phyloP scores from a whole-genome alignment of 1,139 yeast species.

The Candida dubliniensis region DNA sequence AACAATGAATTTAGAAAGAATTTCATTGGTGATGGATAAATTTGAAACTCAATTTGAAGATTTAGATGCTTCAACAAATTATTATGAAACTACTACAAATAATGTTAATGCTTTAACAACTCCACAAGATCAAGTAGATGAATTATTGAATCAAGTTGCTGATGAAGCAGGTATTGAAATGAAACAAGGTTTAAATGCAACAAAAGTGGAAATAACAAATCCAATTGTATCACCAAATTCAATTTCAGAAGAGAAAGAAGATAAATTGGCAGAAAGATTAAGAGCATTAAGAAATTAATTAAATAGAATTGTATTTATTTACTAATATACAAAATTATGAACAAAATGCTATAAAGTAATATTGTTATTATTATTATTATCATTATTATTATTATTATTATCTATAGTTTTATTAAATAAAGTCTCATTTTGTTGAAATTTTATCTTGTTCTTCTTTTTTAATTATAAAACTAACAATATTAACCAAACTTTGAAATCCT shows the following conservation, averaged over 20 bases:
- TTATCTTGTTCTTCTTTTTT: slow-evolving; percentile 36
- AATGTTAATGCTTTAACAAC: slow-evolving; percentile 85
- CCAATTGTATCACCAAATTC: slow-evolving; percentile 43
- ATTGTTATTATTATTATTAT: background rate
- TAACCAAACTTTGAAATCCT: slow-evolving; percentile 56
- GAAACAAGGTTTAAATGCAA: slow-evolving; percentile 72
- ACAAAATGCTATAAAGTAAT: background rate
- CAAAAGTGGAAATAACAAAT: slow-evolving; percentile 45
- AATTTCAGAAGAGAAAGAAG: slow-evolving; percentile 76
- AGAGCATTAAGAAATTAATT: slow-evolving; percentile 58
- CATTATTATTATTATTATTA: background rate
- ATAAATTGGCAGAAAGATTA: slow-evolving; percentile 79
- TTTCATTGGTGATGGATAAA: slow-evolving; percentile 94
- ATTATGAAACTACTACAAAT: slow-evolving; percentile 87
- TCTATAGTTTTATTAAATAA: background rate
- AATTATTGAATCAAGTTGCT: slow-evolving; percentile 88
- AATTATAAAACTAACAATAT: slow-evolving; percentile 44
- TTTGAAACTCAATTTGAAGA: slow-evolving; percentile 96
- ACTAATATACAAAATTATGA: slow-evolving; percentile 2
- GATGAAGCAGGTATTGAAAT: slow-evolving; percentile 97
- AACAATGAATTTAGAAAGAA: slow-evolving; percentile 90
- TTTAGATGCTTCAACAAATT: slow-evolving; percentile 88
- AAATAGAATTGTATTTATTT: background rate
- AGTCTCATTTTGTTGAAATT: slow-evolving; percentile 17
- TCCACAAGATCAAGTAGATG: slow-evolving; percentile 95